Conservation (phyloP, 306 rosid species). For the Neltuma alba region DNA sequence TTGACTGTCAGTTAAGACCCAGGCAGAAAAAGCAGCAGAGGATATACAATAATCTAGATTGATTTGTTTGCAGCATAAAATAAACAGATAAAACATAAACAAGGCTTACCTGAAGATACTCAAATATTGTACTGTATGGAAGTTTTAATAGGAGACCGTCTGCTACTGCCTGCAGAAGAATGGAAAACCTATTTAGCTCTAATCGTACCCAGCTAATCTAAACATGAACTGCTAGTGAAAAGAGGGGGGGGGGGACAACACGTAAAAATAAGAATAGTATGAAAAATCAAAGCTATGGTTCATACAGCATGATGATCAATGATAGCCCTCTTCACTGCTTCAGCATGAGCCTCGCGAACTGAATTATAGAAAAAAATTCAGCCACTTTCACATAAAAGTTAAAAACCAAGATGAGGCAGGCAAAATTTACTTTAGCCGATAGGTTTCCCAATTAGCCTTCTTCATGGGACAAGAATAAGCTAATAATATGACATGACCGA, state of each 20-base stretch:
- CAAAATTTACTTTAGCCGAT: constrained; percentile 6
- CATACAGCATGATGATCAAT: constrained; percentile 76
- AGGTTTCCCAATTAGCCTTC: constrained; percentile 10
- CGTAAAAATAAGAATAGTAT: neutral
- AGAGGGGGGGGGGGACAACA: constrained; percentile 4
- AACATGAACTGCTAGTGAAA: too few relatives aligned
- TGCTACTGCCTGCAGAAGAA: too few relatives aligned
- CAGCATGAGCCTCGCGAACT: constrained; percentile 65
- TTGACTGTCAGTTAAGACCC: too few relatives aligned
- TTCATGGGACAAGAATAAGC: neutral
- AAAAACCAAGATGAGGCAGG: constrained; percentile 9
- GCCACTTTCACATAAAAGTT: constrained; percentile 39
- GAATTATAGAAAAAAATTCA: constrained; percentile 43
- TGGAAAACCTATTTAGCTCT: too few relatives aligned
- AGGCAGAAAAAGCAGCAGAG: too few relatives aligned
- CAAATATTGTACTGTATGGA: constrained; percentile 84
- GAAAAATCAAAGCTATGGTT: constrained; percentile 29
- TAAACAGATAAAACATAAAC: too few relatives aligned
- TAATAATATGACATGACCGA: neutral
- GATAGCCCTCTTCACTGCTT: constrained; percentile 74
- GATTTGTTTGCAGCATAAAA: too few relatives aligned
- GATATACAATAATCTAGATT: too few relatives aligned
- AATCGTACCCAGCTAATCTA: too few relatives aligned
- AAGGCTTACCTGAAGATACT: constrained; percentile 89
- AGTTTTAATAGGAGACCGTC: constrained; percentile 44